Base-by-base conservation (phyloP, 2,329 filamentous ascomycete species). In the Arthroderma sp. region DNA sequence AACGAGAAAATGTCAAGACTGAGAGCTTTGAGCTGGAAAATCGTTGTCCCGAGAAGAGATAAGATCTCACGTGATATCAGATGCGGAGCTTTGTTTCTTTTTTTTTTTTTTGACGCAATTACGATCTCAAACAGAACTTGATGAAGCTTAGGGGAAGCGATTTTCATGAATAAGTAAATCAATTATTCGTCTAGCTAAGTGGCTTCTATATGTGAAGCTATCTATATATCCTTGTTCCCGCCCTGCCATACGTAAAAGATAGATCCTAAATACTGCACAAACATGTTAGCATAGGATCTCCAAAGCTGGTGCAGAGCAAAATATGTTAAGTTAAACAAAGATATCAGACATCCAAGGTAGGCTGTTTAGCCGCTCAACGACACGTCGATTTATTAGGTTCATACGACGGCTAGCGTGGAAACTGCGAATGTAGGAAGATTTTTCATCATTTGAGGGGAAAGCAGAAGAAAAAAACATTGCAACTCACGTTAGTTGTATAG, bases 361-460 rank as follows among this genome's bases (percentile, higher is more conserved):
- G 47, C 45, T 70, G 70, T 51, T 57, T 61, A 61, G 55, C 53
- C 68, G 67, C 65, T 70, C 68, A 71, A 63, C 58, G 65, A 55
- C 55, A 55, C 57, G 61, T 61, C 66, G 59, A 58, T 64, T 64
- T 61, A 56, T 42, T 67, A 64, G 68, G 67, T 70, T 71, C 64
- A 55, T 63, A 58, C 64, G 62, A 66, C 64, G 66, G 64, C 67
- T 72, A 68, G 68, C 71, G 72, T 74, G 72, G 66, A 76, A 76
- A 76, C 73, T 76, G 73, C 73, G 73, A 76, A 75, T 75, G 67
- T 72, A 67, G 70, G 67, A 71, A 64, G 61, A 61, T 59, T 64
- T 72, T 72, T 61, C 67, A 73, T 73, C 70, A 71, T 71, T 55
- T 49, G 42, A 43, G 40, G 38, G 28, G 37, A 22, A 27, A 15